These are phyloP conservation scores for Aspergillus steynii DNA, from an alignment of 495 filamentous ascomycete species.

Conservation along the genomic window DNA sequence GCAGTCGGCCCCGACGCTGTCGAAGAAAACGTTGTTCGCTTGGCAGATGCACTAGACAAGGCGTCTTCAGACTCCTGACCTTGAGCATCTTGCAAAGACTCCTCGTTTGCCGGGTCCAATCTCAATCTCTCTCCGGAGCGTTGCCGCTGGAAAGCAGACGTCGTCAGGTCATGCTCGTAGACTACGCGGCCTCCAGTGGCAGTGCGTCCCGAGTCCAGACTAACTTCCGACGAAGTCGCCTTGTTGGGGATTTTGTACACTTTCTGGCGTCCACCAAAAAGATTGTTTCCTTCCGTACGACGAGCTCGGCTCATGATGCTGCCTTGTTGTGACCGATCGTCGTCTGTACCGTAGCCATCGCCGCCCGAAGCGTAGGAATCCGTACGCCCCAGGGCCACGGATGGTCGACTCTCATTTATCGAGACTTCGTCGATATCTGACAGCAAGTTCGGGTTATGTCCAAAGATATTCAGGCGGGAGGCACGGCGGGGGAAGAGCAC, in stretches of 20 bases:
- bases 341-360: slow-evolving; percentile 68
- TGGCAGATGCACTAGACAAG: slow-evolving; percentile 62
- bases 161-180: slow-evolving; percentile 82
- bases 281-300: slow-evolving; percentile 84
- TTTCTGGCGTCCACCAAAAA: slow-evolving; percentile 96
- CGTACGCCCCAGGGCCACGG: slow-evolving; percentile 50
- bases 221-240: slow-evolving; percentile 28
- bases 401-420: slow-evolving; percentile 63
- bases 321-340: slow-evolving; percentile 55
- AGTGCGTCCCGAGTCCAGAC: slow-evolving; percentile 26
- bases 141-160: slow-evolving; percentile 77
- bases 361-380: slow-evolving; percentile 54
- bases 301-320: slow-evolving; percentile 85
- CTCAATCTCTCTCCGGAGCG: slow-evolving; percentile 59
- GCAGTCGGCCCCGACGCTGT: slow-evolving; percentile 72
- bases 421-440: slow-evolving; percentile 88
- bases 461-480: slow-evolving; percentile 63
- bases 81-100: slow-evolving; percentile 23
- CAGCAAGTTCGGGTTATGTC: slow-evolving; percentile 54
- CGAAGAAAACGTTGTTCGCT: slow-evolving; percentile 84
- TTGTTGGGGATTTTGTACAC: slow-evolving; percentile 83
- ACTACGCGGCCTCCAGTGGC: slow-evolving; percentile 69
- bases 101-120: slow-evolving; percentile 36
- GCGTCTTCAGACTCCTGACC: slow-evolving; percentile 55
- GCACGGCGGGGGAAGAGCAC: slow-evolving; percentile 81